Base-by-base conservation (phyloP, 495 filamentous ascomycete genomes). In the Neurospora sp. region DNA sequence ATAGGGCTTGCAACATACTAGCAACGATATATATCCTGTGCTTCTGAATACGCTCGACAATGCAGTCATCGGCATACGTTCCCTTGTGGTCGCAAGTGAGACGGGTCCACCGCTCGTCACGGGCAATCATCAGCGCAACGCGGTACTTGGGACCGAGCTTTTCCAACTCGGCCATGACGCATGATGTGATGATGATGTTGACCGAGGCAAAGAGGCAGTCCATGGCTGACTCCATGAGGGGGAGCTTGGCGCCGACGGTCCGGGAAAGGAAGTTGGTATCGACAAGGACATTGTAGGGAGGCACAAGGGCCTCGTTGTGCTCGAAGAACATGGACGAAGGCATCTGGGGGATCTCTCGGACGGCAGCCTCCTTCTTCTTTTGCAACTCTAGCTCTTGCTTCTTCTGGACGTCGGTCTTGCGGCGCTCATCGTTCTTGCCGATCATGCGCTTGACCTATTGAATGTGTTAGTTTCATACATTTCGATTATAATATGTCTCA, bases 231-330 rank as follows among this genome's bases (percentile, higher is more conserved):
- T 94, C 89, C 8, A 97, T 87, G 4, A 99, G 83, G 35, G 95
- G 93, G 18, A 97, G 88, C 83, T 99, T 99, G 74, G 90, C 87
- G 74, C 94, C 92, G 38, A 98, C 93, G 5, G 93, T 94, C 80
- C 96, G 93, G 45, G 89, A 92, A 70, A 98, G 88, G 79, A 99
- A 99, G 80, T 98, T 98, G 82, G 94, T 97, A 82, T 97, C 94
- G 35, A 80, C 78, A 2, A 80, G 74, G 53, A 80, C 70, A 71
- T 80, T 75, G 37, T 80, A 80, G 27, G 79, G 79, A 2, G 96
- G 96, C 27, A 91, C 88, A 70, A 99, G 89, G 38, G 93, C 92
- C 68, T 92, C 92, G 83, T 99, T 99, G 85, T 94, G 93, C 75
- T 93, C 88, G 84, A 97, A 98, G 89, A 98, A 99, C 82, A 99